phyloP scores from a whole-genome alignment of 768 basidiomycete genomes.

The Termitomyces sp. region DNA sequence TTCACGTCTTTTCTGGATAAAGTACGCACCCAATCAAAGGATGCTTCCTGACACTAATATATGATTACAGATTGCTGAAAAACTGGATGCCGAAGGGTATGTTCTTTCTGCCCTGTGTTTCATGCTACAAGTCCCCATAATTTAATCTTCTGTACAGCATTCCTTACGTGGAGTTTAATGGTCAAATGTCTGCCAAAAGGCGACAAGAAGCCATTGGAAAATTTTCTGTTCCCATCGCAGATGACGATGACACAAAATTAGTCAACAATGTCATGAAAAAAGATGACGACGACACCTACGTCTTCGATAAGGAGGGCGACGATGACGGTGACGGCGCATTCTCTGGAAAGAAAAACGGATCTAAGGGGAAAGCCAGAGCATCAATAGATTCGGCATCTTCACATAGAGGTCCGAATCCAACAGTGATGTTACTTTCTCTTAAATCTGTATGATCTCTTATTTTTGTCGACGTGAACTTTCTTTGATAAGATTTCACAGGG shows the following conservation, averaged over 20 bases:
- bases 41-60: background rate
- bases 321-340: slow-evolving; percentile 23
- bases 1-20: slow-evolving; percentile 84
- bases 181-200: slow-evolving; percentile 75
- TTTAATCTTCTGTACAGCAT: slow-evolving; percentile 39
- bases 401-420: slow-evolving; percentile 40
- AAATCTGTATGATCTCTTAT: slow-evolving; percentile 44
- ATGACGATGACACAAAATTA: slow-evolving; percentile 8
- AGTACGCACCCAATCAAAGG: slow-evolving; percentile 27
- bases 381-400: background rate
- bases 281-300: slow-evolving; percentile 29
- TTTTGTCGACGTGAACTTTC: background rate
- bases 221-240: slow-evolving; percentile 64
- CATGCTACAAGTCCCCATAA: background rate
- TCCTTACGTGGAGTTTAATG: slow-evolving; percentile 76
- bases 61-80: slow-evolving; percentile 56
- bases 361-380: slow-evolving; percentile 33
- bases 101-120: slow-evolving; percentile 7
- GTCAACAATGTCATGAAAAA: slow-evolving; percentile 16
- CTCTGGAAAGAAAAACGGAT: slow-evolving; percentile 15
- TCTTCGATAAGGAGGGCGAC: slow-evolving; percentile 18
- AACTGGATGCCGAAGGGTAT: slow-evolving; percentile 60
- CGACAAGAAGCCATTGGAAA: slow-evolving; percentile 71
- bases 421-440: slow-evolving; percentile 81
- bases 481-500: slow-evolving; percentile 33